A percentile compares a stretch with the other conserved stretches of the same genome.
These are phyloP conservation scores for Amphicarpaea edgeworthii DNA, from an alignment of 306 rosid species.

Conservation along the genomic window DNA sequence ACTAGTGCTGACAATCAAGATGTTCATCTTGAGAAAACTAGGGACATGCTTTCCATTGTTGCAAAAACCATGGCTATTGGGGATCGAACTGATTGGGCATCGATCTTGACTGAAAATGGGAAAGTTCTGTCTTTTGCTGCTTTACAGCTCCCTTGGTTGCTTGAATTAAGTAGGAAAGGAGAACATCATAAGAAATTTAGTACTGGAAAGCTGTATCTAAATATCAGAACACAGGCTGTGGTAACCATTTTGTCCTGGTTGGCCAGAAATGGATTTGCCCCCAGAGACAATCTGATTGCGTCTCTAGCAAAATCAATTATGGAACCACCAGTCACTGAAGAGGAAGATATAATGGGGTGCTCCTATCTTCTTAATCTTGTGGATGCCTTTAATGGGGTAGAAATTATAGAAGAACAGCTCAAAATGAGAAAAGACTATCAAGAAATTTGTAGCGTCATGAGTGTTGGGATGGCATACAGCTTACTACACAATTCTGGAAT, in stretches of 20 bases:
- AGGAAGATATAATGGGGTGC: slow-evolving; percentile 78
- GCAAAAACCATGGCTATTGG: slow-evolving; percentile 76
- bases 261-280: slow-evolving; percentile 90
- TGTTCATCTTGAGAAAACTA: slow-evolving; percentile 60
- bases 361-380: slow-evolving; percentile 85
- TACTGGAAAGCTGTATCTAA: slow-evolving; percentile 65
- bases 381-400: slow-evolving; percentile 90
- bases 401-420: slow-evolving; percentile 91
- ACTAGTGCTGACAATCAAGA: slow-evolving; percentile 62
- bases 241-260: slow-evolving; percentile 91
- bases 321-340: slow-evolving; percentile 82
- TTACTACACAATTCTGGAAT: slow-evolving; percentile 78
- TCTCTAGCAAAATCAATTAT: slow-evolving; percentile 83
- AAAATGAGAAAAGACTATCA: slow-evolving; percentile 82
- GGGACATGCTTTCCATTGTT: slow-evolving; percentile 60
- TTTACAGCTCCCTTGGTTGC: slow-evolving; percentile 88
- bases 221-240: slow-evolving; percentile 70
- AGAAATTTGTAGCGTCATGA: slow-evolving; percentile 83
- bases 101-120: slow-evolving; percentile 79
- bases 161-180: slow-evolving; percentile 71
- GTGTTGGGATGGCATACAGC: slow-evolving; percentile 91
- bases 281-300: slow-evolving; percentile 74
- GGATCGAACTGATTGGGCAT: slow-evolving; percentile 72
- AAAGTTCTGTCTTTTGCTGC: slow-evolving; percentile 83
- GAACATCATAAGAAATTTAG: slow-evolving; percentile 54